These are phyloP conservation scores for Podospora fimiseda DNA, from an alignment of 495 filamentous ascomycete genomes.

Conservation along the genomic window DNA sequence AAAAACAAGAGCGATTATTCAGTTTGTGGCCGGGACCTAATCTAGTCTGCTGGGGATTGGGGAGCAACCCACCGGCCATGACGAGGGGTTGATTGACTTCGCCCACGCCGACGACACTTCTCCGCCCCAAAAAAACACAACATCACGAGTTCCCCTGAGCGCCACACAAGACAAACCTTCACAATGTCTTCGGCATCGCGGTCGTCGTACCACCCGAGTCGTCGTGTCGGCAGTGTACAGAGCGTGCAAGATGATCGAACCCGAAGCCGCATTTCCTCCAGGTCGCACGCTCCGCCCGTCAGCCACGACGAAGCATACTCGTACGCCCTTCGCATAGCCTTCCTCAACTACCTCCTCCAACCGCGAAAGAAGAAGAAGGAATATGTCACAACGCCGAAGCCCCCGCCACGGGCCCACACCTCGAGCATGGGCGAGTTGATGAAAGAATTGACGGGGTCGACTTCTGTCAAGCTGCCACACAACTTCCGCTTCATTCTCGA, in stretches of 20 bases:
- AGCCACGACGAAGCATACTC: constrained; percentile 73
- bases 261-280: constrained; percentile 33
- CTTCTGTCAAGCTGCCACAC: constrained; percentile 41
- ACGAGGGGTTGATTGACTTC: background rate
- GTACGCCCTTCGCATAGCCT: constrained; percentile 85
- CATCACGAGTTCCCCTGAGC: constrained; percentile 7
- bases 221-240: constrained; percentile 41
- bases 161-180: constrained; percentile 1
- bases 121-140: background rate
- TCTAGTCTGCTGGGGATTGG: background rate
- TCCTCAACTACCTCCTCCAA: constrained; percentile 86
- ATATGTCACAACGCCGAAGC: constrained; percentile 63
- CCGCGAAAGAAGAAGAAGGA: constrained; percentile 82
- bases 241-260: constrained; percentile 25
- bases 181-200: constrained; percentile 39
- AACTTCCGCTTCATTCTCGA: constrained; percentile 61
- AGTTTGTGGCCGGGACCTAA: no score
- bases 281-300: constrained; percentile 32
- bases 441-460: constrained; percentile 42
- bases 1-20: no score
- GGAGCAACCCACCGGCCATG: background rate
- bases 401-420: constrained; percentile 57
- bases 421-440: constrained; percentile 62
- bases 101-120: background rate
- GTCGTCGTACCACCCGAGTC: constrained; percentile 31